phyloP scores from a whole-genome alignment of 2,329 filamentous ascomycete genomes.

The Elsinoe necatrix region DNA sequence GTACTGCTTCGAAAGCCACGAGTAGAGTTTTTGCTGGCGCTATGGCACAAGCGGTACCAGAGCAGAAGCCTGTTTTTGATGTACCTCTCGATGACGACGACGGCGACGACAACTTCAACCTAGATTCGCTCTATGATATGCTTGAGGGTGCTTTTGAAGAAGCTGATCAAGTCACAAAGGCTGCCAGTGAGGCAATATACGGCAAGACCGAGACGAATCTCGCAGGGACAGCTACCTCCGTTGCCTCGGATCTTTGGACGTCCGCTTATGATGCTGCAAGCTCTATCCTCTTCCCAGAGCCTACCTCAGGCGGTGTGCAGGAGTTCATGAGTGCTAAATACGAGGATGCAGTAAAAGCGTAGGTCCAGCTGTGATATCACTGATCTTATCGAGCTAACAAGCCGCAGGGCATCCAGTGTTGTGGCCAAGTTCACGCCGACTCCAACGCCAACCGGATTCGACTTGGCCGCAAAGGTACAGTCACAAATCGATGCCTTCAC shows the following conservation, averaged over 20 bases:
- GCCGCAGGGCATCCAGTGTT: conserved; percentile 37
- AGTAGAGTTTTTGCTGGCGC: conserved; percentile 47
- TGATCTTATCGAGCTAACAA: conserved; percentile 18
- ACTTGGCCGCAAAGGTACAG: conserved; percentile 29
- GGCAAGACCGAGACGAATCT: conserved; percentile 38
- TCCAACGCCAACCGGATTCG: conserved; percentile 37
- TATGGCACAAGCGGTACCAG: conserved; percentile 43
- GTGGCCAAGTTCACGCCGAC: conserved; percentile 46
- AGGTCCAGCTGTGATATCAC: conserved; percentile 25
- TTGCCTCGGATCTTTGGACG: conserved; percentile 50
- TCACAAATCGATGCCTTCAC: conserved; percentile 35
- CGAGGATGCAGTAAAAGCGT: conserved; percentile 49
- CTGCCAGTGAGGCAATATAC: conserved; percentile 48
- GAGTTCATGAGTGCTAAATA: conserved; percentile 48
- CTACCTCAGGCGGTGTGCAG: conserved; percentile 38
- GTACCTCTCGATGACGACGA: conserved; percentile 37
- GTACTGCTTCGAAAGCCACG: conserved; percentile 18
- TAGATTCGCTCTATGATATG: conserved; percentile 44
- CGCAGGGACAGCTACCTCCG: conserved; percentile 43
- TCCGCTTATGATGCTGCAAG: conserved; percentile 51
- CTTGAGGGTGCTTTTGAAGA: conserved; percentile 45
- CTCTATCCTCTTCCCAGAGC: conserved; percentile 43
- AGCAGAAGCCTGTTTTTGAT: conserved; percentile 43
- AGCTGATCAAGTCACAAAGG: conserved; percentile 46
- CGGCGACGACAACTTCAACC: conserved; percentile 42